Conservation (phyloP, 805 yeast species). For the Starmera dryadoides region DNA sequence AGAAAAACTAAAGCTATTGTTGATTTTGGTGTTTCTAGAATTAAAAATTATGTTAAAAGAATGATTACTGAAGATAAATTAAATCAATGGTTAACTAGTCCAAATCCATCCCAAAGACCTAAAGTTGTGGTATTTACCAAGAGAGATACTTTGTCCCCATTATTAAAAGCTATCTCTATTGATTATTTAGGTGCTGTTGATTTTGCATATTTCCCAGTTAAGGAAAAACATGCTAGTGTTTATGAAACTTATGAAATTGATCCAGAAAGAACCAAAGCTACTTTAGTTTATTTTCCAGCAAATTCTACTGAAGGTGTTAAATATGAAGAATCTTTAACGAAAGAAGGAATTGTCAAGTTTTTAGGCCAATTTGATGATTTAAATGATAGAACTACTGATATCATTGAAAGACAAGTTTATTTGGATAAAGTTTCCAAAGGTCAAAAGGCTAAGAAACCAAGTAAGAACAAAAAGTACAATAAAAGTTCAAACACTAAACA, state of each 20-base stretch:
- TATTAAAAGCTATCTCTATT: constrained; percentile 59
- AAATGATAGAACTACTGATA: constrained; percentile 21
- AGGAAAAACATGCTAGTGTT: constrained; percentile 15
- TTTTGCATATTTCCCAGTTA: constrained; percentile 34
- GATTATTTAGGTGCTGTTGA: constrained; percentile 52
- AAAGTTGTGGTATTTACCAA: constrained; percentile 49
- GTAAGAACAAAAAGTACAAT: too few species aligned
- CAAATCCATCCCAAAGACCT: constrained; percentile 15
- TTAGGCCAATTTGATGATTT: constrained; percentile 24
- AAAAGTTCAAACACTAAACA: neutral
- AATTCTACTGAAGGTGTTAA: constrained; percentile 11
- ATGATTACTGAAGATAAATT: constrained; percentile 29
- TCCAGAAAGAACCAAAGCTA: constrained; percentile 7
- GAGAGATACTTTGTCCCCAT: constrained; percentile 41
- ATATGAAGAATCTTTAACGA: constrained; percentile 25
- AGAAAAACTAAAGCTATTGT: constrained; percentile 48
- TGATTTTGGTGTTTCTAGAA: constrained; percentile 46
- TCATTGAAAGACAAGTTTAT: constrained; percentile 5
- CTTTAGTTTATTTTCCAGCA: constrained; percentile 6
- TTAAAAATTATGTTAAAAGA: constrained; percentile 60
- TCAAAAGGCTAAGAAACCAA: constrained; percentile 16
- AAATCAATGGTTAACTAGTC: constrained; percentile 17
- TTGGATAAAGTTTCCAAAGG: constrained; percentile 17
- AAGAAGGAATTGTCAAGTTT: constrained; percentile 24
- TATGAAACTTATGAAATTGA: constrained; percentile 11